phyloP scores from a whole-genome alignment of 2,329 filamentous ascomycete species.

The Aspergillus chevalieri region DNA sequence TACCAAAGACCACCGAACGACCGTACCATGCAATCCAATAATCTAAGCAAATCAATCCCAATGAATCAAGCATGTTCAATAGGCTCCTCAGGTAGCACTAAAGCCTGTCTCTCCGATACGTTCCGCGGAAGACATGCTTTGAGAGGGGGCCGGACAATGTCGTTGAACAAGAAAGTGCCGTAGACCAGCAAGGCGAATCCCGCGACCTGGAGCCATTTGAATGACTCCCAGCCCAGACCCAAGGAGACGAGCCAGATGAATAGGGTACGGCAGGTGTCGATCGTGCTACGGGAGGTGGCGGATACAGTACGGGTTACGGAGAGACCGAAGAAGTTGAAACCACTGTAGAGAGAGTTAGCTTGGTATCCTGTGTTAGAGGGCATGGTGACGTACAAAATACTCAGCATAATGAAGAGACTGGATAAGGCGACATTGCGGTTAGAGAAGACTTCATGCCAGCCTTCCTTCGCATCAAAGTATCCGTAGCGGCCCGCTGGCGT shows the following conservation, averaged over 20 bases:
- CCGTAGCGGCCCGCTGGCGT: slow-evolving; percentile 69
- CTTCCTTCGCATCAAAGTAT: slow-evolving; percentile 85
- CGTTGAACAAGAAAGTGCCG: slow-evolving; percentile 94
- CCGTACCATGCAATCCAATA: neutral
- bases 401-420: slow-evolving; percentile 90
- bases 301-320: slow-evolving; percentile 85
- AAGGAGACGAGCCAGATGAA: slow-evolving; percentile 95
- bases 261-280: slow-evolving; percentile 92
- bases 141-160: slow-evolving; percentile 77
- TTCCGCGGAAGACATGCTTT: slow-evolving; percentile 56
- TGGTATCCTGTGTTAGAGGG: slow-evolving; percentile 1
- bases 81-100: slow-evolving; percentile 70
- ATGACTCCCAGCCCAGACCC: slow-evolving; percentile 89
- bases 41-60: neutral
- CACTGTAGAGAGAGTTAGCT: slow-evolving; percentile 46
- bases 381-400: slow-evolving; percentile 68
- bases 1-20: neutral
- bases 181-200: slow-evolving; percentile 90
- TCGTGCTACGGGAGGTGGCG: slow-evolving; percentile 88
- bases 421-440: slow-evolving; percentile 66
- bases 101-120: slow-evolving; percentile 45
- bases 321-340: slow-evolving; percentile 98
- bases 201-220: slow-evolving; percentile 91
- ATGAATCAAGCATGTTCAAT: slow-evolving; percentile 59
- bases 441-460: slow-evolving; percentile 70